A percentile compares a stretch with the other conserved stretches of the same genome.
These are phyloP conservation scores for Tetrapisispora fleetii DNA, from an alignment of 805 yeast species.

Conservation along the genomic window DNA sequence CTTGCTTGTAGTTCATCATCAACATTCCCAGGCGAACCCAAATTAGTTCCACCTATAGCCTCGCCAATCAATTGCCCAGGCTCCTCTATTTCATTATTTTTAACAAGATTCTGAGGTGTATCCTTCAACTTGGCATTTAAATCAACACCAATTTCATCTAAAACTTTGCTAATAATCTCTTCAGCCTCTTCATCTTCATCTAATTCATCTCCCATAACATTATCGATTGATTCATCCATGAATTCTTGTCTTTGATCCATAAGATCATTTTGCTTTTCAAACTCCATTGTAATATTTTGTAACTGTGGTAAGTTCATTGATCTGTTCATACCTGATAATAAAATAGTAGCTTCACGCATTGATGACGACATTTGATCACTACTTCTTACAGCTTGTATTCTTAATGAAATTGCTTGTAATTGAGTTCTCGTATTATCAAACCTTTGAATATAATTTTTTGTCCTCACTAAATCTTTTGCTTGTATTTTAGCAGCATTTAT, in stretches of 20 bases:
- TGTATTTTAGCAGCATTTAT: slow-evolving; percentile 84
- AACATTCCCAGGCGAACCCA: slow-evolving; percentile 24
- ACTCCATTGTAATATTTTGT: slow-evolving; percentile 86
- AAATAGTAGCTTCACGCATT: slow-evolving; percentile 85
- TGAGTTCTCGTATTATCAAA: slow-evolving; percentile 92
- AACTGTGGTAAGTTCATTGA: slow-evolving; percentile 86
- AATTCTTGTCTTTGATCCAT: slow-evolving; percentile 99
- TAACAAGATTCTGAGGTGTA: slow-evolving; percentile 31
- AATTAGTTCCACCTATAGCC: slow-evolving; percentile 32
- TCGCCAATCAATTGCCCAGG: slow-evolving; percentile 12
- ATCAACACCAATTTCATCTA: slow-evolving; percentile 94
- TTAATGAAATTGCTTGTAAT: slow-evolving; percentile 82
- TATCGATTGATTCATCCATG: slow-evolving; percentile 97
- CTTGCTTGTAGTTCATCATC: slow-evolving; percentile 89
- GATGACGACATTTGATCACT: slow-evolving; percentile 92
- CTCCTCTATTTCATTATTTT: slow-evolving; percentile 10
- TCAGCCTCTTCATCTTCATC: slow-evolving; percentile 85
- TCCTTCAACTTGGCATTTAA: slow-evolving; percentile 41
- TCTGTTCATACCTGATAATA: slow-evolving; percentile 79
- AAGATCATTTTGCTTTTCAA: slow-evolving; percentile 85
- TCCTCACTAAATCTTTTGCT: slow-evolving; percentile 89
- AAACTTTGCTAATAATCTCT: slow-evolving; percentile 79
- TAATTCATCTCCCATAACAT: slow-evolving; percentile 86
- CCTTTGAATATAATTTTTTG: slow-evolving; percentile 70
- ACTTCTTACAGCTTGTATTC: slow-evolving; percentile 85